phyloP scores from a whole-genome alignment of 768 basidiomycete species.

The Termitomyces sp. region DNA sequence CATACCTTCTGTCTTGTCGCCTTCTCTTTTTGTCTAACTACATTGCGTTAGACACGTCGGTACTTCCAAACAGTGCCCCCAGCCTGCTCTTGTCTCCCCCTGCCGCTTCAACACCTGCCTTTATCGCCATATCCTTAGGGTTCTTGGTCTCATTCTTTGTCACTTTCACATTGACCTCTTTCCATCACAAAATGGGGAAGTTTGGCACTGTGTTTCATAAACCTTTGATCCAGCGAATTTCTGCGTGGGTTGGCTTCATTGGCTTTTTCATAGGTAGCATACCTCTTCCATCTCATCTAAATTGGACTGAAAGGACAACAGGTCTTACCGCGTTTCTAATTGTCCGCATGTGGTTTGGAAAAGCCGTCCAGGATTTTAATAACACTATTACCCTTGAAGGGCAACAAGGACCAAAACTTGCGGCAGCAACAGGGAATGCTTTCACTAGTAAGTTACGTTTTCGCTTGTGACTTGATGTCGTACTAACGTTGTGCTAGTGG shows the following conservation, averaged over 20 bases:
- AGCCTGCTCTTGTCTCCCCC: constrained; percentile 53
- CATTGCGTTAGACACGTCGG: constrained; percentile 48
- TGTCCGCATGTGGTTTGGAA: constrained; percentile 76
- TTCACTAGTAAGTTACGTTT: constrained; percentile 59
- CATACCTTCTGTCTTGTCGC: constrained; percentile 13
- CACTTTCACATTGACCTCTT: constrained; percentile 57
- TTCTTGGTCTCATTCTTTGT: constrained; percentile 60
- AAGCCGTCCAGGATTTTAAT: constrained; percentile 77
- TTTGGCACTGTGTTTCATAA: constrained; percentile 44
- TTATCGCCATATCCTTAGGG: constrained; percentile 55
- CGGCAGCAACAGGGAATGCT: constrained; percentile 61
- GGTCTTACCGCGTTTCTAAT: constrained; percentile 67
- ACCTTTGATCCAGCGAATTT: constrained; percentile 48
- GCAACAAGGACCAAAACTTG: constrained; percentile 46
- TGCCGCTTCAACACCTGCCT: constrained; percentile 50
- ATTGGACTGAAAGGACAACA: constrained; percentile 17
- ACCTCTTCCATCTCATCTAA: background rate
- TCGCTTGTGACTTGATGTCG: background rate
- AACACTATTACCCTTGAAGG: constrained; percentile 48
- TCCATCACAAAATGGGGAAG: constrained; percentile 59
- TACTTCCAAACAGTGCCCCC: constrained; percentile 52
- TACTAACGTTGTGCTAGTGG: constrained; percentile 45
- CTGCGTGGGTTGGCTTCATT: constrained; percentile 71
- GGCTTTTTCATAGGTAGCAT: constrained; percentile 67
- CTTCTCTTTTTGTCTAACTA: constrained; percentile 1